Percentiles rank a stretch among this genome's conserved stretches.
Evolutionary conservation across 345 rosid genomes (phyloP).

Genomic region (Dipteronia sinensis): DNA sequence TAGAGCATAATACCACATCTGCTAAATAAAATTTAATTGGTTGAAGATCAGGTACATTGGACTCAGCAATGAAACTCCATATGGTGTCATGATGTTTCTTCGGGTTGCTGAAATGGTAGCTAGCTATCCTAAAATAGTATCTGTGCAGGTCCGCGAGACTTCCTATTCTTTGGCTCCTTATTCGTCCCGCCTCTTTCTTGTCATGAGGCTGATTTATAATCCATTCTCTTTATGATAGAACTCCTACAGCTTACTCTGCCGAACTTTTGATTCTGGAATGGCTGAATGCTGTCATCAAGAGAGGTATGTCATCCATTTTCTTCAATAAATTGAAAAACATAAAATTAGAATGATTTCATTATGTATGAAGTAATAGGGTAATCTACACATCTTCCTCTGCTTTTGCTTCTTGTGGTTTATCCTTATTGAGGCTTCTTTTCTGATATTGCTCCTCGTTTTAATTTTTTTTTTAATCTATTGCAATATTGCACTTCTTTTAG

Average conservation of each 20-base stretch:
- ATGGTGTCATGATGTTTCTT: conserved; percentile 61
- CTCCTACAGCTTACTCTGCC: conserved; percentile 56
- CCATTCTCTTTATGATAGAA: conserved; percentile 37
- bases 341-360: not conserved
- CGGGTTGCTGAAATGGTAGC: conserved; percentile 44
- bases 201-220: conserved; percentile 17
- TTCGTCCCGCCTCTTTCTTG: not conserved
- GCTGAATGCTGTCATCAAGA: conserved; percentile 69
- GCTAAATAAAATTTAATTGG: conserved; percentile 2
- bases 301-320: conserved; percentile 37
- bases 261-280: conserved; percentile 59
- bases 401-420: not conserved
- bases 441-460: not conserved
- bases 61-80: conserved; percentile 66
- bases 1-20: not conserved
- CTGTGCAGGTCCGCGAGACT: conserved; percentile 44
- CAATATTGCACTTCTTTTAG: conserved; percentile 25
- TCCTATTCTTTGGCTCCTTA: not conserved
- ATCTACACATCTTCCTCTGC: not conserved
- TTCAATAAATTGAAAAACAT: not conserved
- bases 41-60: conserved; percentile 61
- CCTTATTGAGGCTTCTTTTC: not conserved
- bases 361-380: not conserved
- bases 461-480: not conserved
- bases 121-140: conserved; percentile 42